phyloP scores from a whole-genome alignment of 495 filamentous ascomycete genomes.

The Aspergillus avenaceus region DNA sequence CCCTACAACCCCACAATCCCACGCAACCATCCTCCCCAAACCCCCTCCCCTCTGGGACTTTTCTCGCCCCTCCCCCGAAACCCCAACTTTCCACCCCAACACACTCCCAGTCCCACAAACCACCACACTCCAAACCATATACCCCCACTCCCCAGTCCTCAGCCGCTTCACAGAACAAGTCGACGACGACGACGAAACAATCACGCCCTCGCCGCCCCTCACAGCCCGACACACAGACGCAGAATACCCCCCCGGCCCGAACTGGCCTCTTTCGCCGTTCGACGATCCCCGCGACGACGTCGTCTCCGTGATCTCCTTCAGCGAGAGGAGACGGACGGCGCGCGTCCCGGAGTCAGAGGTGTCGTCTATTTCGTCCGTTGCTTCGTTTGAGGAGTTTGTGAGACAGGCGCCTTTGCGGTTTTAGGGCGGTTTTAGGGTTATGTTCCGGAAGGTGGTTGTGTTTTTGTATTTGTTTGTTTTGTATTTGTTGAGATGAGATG shows the following conservation, averaged over 20 bases:
- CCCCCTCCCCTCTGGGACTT: neutral
- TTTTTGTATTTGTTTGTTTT: too few species aligned
- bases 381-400: slow-evolving; percentile 24
- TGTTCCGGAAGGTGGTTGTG: neutral
- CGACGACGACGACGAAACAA: neutral
- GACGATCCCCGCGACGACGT: slow-evolving; percentile 23
- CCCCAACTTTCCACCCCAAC: neutral
- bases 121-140: neutral
- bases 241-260: neutral
- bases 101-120: neutral
- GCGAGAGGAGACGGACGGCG: neutral
- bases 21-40: neutral
- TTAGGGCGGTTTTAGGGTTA: neutral
- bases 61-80: neutral
- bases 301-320: slow-evolving; percentile 29
- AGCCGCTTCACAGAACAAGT: neutral
- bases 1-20: slow-evolving; percentile 7
- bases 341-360: neutral
- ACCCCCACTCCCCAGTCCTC: neutral
- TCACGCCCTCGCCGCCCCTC: neutral
- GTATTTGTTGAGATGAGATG: too few species aligned
- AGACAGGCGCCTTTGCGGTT: too few species aligned
- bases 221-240: neutral
- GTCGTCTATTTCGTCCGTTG: slow-evolving; percentile 39
- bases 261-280: slow-evolving; percentile 24